Conservation (phyloP, 1,284 basidiomycete genomes). For the Termitomyces sp. region DNA sequence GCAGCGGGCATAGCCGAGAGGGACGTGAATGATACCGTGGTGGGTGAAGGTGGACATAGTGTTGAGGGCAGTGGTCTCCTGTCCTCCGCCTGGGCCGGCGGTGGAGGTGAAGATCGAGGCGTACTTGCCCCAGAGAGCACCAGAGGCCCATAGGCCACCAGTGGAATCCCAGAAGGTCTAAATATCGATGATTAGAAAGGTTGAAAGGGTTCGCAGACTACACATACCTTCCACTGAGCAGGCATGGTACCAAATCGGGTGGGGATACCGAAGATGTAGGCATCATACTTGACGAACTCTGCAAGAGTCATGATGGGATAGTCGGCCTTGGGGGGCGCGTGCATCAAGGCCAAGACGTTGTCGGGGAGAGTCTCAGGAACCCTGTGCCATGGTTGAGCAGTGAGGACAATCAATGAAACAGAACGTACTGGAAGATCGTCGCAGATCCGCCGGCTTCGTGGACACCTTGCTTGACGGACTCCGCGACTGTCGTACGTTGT, state of each 20-base stretch:
- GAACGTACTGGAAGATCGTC: conserved; percentile 68
- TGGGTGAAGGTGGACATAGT: conserved; percentile 73
- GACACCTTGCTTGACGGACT: conserved; percentile 71
- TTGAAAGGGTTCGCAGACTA: conserved; percentile 8
- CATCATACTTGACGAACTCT: conserved; percentile 64
- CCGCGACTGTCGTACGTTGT: conserved; percentile 53
- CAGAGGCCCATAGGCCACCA: conserved; percentile 70
- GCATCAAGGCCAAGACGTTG: conserved; percentile 75
- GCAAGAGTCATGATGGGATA: conserved; percentile 71
- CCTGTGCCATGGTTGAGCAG: conserved; percentile 28
- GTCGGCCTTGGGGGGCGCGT: conserved; percentile 60
- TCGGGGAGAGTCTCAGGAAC: conserved; percentile 81
- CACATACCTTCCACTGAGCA: conserved; percentile 60
- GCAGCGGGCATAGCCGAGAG: conserved; percentile 67
- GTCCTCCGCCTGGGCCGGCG: conserved; percentile 64
- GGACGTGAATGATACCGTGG: conserved; percentile 78
- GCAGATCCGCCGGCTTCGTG: conserved; percentile 66
- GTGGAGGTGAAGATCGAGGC: conserved; percentile 70
- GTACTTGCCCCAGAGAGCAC: conserved; percentile 78
- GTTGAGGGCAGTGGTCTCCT: conserved; percentile 65
- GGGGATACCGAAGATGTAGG: conserved; percentile 71
- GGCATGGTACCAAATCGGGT: conserved; percentile 75
- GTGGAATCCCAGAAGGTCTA: conserved; percentile 81
- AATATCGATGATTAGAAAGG: background rate
- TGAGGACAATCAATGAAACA: conserved; percentile 3